Evolutionary conservation across 192 early-diverging fungal species (phyloP).

Genomic region (Irineochytrium annulatum): DNA sequence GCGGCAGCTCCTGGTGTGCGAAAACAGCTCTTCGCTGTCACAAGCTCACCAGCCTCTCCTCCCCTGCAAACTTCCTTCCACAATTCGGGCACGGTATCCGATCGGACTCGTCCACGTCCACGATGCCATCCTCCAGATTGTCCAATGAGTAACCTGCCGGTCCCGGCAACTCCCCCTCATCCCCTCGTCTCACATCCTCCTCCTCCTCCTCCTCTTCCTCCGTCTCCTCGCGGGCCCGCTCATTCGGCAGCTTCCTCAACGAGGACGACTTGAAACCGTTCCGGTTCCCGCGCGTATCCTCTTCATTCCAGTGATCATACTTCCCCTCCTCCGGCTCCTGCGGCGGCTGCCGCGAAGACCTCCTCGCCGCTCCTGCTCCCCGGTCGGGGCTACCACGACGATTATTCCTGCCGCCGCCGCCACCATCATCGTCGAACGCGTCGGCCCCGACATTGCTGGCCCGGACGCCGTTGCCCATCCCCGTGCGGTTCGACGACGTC

Average conservation of each 20-base stretch:
- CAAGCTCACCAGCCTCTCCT: slow-evolving; percentile 33
- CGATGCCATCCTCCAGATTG: neutral
- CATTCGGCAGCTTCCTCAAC: neutral
- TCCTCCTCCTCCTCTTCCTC: too few relatives aligned
- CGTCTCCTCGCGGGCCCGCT: neutral
- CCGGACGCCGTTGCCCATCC: too few relatives aligned
- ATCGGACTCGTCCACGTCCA: neutral
- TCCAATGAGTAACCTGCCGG: neutral
- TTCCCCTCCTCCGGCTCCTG: neutral
- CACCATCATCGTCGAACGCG: neutral
- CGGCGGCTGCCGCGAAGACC: too few relatives aligned
- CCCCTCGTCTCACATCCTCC: too few relatives aligned
- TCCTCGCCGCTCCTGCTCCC: neutral
- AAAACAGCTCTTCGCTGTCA: neutral
- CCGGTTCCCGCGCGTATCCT: neutral
- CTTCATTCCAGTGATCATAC: neutral
- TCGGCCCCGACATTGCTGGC: neutral
- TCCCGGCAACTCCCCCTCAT: too few relatives aligned
- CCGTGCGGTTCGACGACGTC: too few relatives aligned
- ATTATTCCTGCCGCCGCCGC: slow-evolving; percentile 1
- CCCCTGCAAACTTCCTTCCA: slow-evolving; percentile 44
- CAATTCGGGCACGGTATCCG: slow-evolving; percentile 38
- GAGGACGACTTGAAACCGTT: slow-evolving; percentile 6
- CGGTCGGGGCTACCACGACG: neutral
- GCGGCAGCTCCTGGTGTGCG: neutral